Conservation (phyloP, 345 rosid genomes). For the Corchorus olitorius region DNA sequence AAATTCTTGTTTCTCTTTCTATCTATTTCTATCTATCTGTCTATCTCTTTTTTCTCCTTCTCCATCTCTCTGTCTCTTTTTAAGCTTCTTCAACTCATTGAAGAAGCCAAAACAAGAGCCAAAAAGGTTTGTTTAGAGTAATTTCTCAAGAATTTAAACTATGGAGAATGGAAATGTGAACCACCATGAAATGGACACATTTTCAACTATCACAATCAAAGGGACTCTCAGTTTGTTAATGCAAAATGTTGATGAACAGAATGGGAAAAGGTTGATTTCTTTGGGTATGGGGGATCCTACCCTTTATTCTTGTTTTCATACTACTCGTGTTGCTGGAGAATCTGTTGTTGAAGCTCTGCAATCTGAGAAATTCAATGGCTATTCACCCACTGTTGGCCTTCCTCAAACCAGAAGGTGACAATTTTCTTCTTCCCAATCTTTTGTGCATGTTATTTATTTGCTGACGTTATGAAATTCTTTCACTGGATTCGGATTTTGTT, state of each 20-base stretch:
- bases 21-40: too few species aligned
- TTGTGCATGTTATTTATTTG: background rate
- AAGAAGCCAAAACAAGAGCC: too few species aligned
- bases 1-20: too few species aligned
- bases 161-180: background rate
- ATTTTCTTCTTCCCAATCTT: too few species aligned
- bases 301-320: constrained; percentile 71
- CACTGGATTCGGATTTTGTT: background rate
- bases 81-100: too few species aligned
- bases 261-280: constrained; percentile 57
- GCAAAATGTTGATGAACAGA: constrained; percentile 48
- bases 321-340: constrained; percentile 58
- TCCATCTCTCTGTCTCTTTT: too few species aligned
- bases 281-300: constrained; percentile 96
- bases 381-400: constrained; percentile 90
- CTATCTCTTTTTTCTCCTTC: too few species aligned
- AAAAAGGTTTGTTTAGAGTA: too few species aligned
- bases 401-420: constrained; percentile 83
- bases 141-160: too few species aligned
- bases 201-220: constrained; percentile 66
- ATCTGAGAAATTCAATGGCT: constrained; percentile 84
- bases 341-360: constrained; percentile 75
- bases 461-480: background rate
- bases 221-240: constrained; percentile 71
- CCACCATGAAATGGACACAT: constrained; percentile 39